Evolutionary conservation across 2,329 filamentous ascomycete species (phyloP), one percentile per base, ranked within the genome.

Genomic region (Alternaria brassicicola): DNA sequence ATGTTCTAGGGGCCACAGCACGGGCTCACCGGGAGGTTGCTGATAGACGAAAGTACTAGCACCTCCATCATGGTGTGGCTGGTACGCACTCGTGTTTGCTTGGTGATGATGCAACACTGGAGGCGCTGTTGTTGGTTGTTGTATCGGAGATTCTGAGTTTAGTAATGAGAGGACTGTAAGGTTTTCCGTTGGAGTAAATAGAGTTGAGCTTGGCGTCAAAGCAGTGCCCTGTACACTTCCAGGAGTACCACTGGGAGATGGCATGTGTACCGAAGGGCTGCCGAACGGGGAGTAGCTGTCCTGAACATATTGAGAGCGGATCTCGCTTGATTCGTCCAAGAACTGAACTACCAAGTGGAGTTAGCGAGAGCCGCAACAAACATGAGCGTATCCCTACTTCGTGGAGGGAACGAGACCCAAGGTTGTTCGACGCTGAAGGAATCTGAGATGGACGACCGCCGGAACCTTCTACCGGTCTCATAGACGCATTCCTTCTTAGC

Each of bases 351-450:
- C 21, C 13, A 21, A 21, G 15, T n/a, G 15, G 5, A 23, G 57
- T 74, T 48, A 73, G 59, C 48, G 15, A 8, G 10, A 15, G 13
- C 23, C 23, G 10, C 25, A 45, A 19, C 15, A 23, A 1, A 13
- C 13, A 7, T 19, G 4, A 17, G 26, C 9, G 35, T 39, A 2
- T 12, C 50, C 30, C 26, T 65, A 77, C 75, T 71, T 64, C 67
- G 62, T 35, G 74, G 74, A 55, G 75, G 75, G 30, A 76, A 64
- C 6, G 72, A 68, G 3, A 77, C 72, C 75, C 75, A 77, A 35
- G 67, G 71, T 56, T 77, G 75, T 13, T 55, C 59, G 17, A 68
- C 63, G 52, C 71, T 72, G 55, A 74, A 73, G 3, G 66, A 64
- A 36, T 70, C 65, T 47, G 75, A 73, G 15, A 75, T 70, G 2